Percentiles rank a stretch among this genome's conserved stretches.
Conservation (phyloP, 176 grass and related monocot species). For the Oryza longistaminata region DNA sequence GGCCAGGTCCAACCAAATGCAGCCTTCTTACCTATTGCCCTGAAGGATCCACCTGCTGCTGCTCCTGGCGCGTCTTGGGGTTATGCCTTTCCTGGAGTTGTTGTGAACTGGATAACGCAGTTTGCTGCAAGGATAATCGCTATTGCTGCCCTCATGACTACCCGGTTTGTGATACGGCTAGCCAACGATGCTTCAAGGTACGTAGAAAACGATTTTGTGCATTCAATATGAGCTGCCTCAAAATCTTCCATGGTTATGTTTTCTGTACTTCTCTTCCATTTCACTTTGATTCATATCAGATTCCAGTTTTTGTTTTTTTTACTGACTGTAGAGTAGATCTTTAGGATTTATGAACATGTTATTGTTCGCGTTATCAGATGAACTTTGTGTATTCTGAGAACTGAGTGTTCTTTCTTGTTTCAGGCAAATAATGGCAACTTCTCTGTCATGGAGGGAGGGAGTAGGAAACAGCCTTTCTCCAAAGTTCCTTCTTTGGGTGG, state of each 20-base stretch:
- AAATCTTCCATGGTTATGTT: not conserved
- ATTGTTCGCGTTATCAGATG: not conserved
- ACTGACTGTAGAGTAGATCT: not conserved
- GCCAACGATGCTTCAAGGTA: slow-evolving; percentile 63
- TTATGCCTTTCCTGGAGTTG: slow-evolving; percentile 93
- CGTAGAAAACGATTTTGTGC: not conserved
- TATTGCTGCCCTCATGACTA: slow-evolving; percentile 85
- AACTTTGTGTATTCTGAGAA: not conserved
- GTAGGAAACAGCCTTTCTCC: slow-evolving; percentile 48
- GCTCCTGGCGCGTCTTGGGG: slow-evolving; percentile 65
- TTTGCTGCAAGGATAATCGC: slow-evolving; percentile 72
- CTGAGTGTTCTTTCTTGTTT: slow-evolving; percentile 11
- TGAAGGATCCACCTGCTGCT: slow-evolving; percentile 85
- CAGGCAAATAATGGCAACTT: slow-evolving; percentile 61
- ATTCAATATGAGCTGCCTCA: not conserved
- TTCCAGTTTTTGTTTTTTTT: not conserved
- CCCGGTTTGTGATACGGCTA: slow-evolving; percentile 66
- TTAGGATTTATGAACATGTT: not conserved
- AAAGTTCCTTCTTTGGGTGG: slow-evolving; percentile 57
- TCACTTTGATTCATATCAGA: not conserved
- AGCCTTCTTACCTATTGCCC: slow-evolving; percentile 73
- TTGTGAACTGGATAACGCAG: slow-evolving; percentile 72
- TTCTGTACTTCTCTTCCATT: not conserved
- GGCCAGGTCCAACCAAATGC: slow-evolving; percentile 85
- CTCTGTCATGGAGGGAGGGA: slow-evolving; percentile 43